These are phyloP conservation scores for Physcia stellaris DNA, from an alignment of 495 filamentous ascomycete species.

Conservation along the genomic window DNA sequence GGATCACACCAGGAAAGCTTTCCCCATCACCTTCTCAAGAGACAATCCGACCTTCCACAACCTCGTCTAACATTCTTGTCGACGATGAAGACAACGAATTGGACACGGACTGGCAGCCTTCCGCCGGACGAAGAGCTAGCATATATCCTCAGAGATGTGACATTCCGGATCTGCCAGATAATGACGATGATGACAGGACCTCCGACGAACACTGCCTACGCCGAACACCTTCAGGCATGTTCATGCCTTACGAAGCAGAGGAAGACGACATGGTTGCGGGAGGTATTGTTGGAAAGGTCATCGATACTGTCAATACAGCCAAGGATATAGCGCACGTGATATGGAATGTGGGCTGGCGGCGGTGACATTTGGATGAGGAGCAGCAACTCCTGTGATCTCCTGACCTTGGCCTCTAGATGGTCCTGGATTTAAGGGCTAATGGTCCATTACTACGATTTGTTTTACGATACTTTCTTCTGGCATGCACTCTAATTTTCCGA, in stretches of 20 bases:
- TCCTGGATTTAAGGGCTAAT: too few species aligned
- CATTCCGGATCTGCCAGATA: conserved; percentile 5
- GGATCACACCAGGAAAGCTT: conserved; percentile 28
- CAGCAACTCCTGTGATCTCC: too few species aligned
- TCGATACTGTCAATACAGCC: conserved; percentile 92
- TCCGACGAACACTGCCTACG: conserved; percentile 30
- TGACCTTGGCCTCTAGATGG: too few species aligned
- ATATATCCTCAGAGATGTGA: conserved; percentile 1
- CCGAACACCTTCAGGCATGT: conserved; percentile 68
- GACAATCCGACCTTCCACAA: conserved; percentile 56
- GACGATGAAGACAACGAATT: conserved; percentile 53
- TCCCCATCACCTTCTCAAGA: conserved; percentile 66
- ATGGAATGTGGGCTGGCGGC: conserved; percentile 94
- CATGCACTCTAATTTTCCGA: too few species aligned
- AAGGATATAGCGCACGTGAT: conserved; percentile 93
- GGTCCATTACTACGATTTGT: too few species aligned
- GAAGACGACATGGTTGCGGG: conserved; percentile 45
- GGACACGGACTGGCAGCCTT: conserved; percentile 38
- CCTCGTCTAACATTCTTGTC: conserved; percentile 56
- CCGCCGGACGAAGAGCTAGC: conserved; percentile 13
- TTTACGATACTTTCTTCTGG: too few species aligned
- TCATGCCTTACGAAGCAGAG: conserved; percentile 67
- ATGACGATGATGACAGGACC: conserved; percentile 7
- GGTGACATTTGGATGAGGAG: too few species aligned
- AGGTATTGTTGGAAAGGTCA: conserved; percentile 63